Percentiles rank a stretch among this genome's conserved stretches.
phyloP scores from a whole-genome alignment of 1,284 basidiomycete genomes.

The Rhodotorula sp. region DNA sequence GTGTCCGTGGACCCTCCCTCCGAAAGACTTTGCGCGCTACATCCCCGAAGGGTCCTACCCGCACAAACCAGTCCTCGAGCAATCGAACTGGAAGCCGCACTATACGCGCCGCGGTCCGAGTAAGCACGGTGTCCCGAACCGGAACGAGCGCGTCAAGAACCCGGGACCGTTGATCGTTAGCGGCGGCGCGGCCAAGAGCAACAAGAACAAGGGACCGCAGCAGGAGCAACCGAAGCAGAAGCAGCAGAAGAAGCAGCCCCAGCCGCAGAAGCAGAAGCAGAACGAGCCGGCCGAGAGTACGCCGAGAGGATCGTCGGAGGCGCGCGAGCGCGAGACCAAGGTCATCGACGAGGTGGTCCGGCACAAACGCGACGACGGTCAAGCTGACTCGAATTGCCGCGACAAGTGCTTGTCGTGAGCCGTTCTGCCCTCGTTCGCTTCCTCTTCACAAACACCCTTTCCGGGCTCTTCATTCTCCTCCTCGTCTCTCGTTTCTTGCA shows the following conservation, averaged over 20 bases:
- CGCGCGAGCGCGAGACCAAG: not conserved
- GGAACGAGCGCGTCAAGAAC: constrained; percentile 32
- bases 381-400: not conserved
- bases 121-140: constrained; percentile 32
- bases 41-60: constrained; percentile 34
- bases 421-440: no score
- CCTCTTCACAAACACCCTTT: no score
- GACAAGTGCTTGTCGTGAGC: not conserved
- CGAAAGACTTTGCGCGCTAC: constrained; percentile 28
- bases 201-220: not conserved
- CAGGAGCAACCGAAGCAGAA: not conserved
- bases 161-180: constrained; percentile 12
- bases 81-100: constrained; percentile 41
- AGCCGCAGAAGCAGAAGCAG: not conserved
- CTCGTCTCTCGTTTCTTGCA: no score
- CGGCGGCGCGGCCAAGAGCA: not conserved
- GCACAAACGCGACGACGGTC: not conserved
- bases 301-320: not conserved
- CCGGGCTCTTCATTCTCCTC: no score
- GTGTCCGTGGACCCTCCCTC: constrained; percentile 41
- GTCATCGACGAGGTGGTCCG: not conserved
- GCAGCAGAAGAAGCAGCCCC: not conserved
- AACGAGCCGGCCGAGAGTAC: not conserved
- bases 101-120: constrained; percentile 31
- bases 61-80: constrained; percentile 40